Conservation (phyloP, 495 filamentous ascomycete genomes). For the Penicillium manginii region DNA sequence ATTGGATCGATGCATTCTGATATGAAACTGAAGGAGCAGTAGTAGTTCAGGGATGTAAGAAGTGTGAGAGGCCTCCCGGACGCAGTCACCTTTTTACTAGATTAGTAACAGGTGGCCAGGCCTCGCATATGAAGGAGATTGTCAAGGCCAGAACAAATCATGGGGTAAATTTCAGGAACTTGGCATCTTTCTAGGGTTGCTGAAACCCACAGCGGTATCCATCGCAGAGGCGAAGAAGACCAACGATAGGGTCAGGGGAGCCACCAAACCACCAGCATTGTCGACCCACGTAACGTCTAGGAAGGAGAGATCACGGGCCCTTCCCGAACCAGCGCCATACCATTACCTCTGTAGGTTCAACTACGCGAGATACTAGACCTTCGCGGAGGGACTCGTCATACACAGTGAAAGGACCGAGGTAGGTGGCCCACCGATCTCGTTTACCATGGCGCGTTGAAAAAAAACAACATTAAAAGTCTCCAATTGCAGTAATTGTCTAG, state of each 20-base stretch:
- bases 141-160: background rate
- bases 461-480: background rate
- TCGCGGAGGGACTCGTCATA: constrained; percentile 8
- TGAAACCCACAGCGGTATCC: constrained; percentile 16
- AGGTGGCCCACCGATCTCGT: background rate
- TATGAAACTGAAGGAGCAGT: background rate
- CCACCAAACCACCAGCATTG: constrained; percentile 23
- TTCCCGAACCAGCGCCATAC: constrained; percentile 5
- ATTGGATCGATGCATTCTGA: constrained; percentile 20
- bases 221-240: constrained; percentile 5
- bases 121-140: constrained; percentile 9
- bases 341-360: constrained; percentile 17
- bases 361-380: constrained; percentile 32
- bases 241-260: constrained; percentile 7
- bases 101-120: constrained; percentile 1
- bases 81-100: background rate
- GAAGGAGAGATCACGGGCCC: constrained; percentile 16
- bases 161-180: background rate
- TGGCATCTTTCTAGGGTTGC: background rate
- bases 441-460: background rate
- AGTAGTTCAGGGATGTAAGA: background rate
- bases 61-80: background rate
- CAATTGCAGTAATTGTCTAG: background rate
- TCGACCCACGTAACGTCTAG: constrained; percentile 16
- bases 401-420: constrained; percentile 5